Conservation (phyloP, 768 basidiomycete species). For the Dendrothele bispora region DNA sequence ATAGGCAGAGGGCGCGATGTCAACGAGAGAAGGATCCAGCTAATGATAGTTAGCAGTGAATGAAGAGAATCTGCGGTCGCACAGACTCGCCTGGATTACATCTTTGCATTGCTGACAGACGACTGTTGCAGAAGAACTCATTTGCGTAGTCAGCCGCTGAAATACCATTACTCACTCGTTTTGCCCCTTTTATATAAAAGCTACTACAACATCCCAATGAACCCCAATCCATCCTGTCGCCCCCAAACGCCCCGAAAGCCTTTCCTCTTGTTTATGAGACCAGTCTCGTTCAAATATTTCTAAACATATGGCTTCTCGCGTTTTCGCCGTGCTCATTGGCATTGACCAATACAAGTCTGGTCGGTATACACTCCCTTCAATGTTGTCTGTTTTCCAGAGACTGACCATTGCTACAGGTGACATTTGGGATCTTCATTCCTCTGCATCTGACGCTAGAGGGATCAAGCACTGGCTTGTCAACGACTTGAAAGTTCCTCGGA, state of each 20-base stretch:
- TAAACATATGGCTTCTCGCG: slow-evolving; percentile 40
- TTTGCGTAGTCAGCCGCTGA: no score
- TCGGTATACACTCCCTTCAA: slow-evolving; percentile 6
- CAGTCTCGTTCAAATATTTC: no score
- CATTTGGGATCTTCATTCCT: slow-evolving; percentile 68
- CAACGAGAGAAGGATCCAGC: slow-evolving; percentile 90
- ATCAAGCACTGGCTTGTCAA: slow-evolving; percentile 58
- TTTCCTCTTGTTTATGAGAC: no score
- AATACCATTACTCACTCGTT: no score
- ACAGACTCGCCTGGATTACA: slow-evolving; percentile 74
- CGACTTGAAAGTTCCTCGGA: slow-evolving; percentile 55
- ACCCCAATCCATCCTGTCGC: no score
- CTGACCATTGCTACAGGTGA: slow-evolving; percentile 7
- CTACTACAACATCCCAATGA: no score
- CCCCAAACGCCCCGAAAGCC: no score
- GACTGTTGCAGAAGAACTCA: slow-evolving; percentile 37
- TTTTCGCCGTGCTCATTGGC: slow-evolving; percentile 69
- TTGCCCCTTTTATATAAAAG: no score
- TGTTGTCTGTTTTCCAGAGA: neutral
- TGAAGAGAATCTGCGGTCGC: no score
- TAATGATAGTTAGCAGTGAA: slow-evolving; percentile 24
- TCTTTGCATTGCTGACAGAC: slow-evolving; percentile 92
- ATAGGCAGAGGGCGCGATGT: slow-evolving; percentile 83
- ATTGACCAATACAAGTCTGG: slow-evolving; percentile 70
- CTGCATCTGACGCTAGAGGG: slow-evolving; percentile 61